Base-by-base conservation (phyloP, 1,139 yeast genomes). In the Taphrina wiesneri region DNA sequence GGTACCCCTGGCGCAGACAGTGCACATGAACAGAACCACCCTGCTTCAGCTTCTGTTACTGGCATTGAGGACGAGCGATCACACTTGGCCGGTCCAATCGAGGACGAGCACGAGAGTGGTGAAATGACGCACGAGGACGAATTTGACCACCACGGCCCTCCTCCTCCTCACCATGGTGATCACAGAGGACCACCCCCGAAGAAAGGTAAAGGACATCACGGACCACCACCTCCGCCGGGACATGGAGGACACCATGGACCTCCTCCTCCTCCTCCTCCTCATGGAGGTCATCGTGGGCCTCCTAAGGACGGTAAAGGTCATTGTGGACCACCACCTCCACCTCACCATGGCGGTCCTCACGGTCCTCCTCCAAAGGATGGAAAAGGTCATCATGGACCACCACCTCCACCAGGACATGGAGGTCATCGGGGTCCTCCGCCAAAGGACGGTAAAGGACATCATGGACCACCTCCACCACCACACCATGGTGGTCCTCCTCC, bases 291-390 rank as follows among this genome's bases (percentile, higher is more conserved):
- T 49, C 54, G 17, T 2, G 54, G 4, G 28, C 54, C 54, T 1
- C 36, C 43, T 13, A 32, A 52, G 21, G 28, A 52, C 11, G 54
- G 54, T 17, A 49, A 26, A 15, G 36, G n/a, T 5, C 54, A 49
- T 30, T 45, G 34, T 45, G 49, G 49, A 17, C 28, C 28, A 45
- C 49, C 49, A 17, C 39, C 39, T 32, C 39, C 39, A 32, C 28
- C 49, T 21, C 49, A 45, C 49, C 49, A 19, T 11, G 28, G 28
- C 13, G 25, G 49, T 1, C 49, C 13, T 6, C n/a, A 21, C 28
- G 49, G 28, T 9, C 49, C 49, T 21, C 49, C 49, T 2, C 49
- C 49, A 5, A 49, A 49, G 54, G 54, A 49, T 26, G 56, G 56
- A 15, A 34, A 52, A 32, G 36, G 36, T 19, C 54, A 49, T 49